phyloP scores from a whole-genome alignment of 75 land plant species.

The Cunninghamia lanceolata region DNA sequence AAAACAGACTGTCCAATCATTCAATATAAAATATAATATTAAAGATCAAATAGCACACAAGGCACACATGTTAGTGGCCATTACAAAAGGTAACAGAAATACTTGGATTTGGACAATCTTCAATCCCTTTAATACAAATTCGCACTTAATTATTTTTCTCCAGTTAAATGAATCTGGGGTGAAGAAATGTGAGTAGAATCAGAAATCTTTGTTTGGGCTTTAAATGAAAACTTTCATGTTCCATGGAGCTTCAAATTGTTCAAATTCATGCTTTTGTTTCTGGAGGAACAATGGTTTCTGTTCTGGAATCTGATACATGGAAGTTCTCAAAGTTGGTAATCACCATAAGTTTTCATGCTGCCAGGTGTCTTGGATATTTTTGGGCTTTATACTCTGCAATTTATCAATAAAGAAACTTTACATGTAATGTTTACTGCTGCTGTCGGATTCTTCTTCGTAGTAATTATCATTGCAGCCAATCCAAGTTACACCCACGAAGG shows the following conservation, averaged over 20 bases:
- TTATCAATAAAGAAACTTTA: neutral
- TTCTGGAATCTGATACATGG: neutral
- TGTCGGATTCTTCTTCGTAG: neutral
- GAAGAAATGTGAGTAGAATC: neutral
- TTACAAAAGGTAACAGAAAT: neutral
- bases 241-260: neutral
- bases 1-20: too few relatives aligned
- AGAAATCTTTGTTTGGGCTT: neutral
- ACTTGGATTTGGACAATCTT: neutral
- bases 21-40: too few relatives aligned
- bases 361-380: neutral
- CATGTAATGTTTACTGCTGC: neutral
- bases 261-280: neutral
- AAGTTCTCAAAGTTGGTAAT: neutral
- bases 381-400: neutral
- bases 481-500: neutral
- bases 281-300: neutral
- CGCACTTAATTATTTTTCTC: neutral
- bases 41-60: too few relatives aligned
- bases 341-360: neutral
- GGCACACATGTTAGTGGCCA: too few relatives aligned
- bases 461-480: neutral
- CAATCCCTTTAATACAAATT: neutral
- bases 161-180: neutral
- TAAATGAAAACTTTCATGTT: neutral